Base-by-base conservation (phyloP, 2,329 filamentous ascomycete species). In the Ophiostoma novo-ulmi region DNA sequence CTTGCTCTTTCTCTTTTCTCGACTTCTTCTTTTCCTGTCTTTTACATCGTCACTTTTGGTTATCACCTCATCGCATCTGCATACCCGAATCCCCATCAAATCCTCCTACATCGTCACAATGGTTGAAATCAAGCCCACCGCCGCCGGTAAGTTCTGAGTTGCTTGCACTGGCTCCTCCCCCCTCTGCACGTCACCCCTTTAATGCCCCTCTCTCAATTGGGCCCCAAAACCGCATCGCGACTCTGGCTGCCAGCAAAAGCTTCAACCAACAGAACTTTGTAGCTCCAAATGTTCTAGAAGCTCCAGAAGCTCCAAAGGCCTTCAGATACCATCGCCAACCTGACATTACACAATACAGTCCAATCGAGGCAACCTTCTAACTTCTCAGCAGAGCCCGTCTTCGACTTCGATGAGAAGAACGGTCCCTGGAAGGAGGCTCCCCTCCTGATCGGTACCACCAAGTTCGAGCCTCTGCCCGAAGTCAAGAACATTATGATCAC, bases 401-500 rank as follows among this genome's bases (percentile, higher is more conserved):
- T 77, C 71, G 80, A 79, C 72, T 86, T 85, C 77, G 84, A 85
- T 69, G 82, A 85, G 74, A 87, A 89, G 75, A 83, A 84, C 73
- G 88, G 88, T 52, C 79, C 91, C 72, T 93, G 90, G 89, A 88
- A 88, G 76, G 84, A 89, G 67, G 90, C 91, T 1, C 91, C 91
- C 22, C 78, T 92, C 38, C 82, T 93, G 70, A 88, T 79, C 13
- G 91, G 91, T 48, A 88, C 84, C 74, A 92, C 90, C 72, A 88
- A 86, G 74, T 94, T 91, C 75, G 86, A 89, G 76, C 88, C 90
- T 63, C 82, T 89, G 5, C 81, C 84, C 35, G 88, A 90, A 79
- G 88, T 91, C 70, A 90, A 87, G 79, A 94, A 93, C 77, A 93
- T 94, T 75, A 89, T 94, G 85, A 86, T 95, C 73, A 94, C 92